These are phyloP conservation scores for Rhizopogon rudus DNA, from an alignment of 768 basidiomycete genomes.

Conservation along the genomic window DNA sequence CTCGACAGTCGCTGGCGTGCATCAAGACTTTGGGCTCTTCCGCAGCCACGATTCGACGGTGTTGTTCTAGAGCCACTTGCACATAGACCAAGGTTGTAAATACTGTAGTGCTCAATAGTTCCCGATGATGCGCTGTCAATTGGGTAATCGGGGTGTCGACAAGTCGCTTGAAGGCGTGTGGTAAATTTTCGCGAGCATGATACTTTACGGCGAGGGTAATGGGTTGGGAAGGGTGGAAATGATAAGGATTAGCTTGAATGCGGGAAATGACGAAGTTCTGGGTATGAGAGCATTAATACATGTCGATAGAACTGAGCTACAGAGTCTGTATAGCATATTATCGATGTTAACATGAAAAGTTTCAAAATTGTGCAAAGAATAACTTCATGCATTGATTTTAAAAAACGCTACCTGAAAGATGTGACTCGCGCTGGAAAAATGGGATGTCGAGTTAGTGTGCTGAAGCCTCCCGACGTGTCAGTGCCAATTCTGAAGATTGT, in stretches of 20 bases:
- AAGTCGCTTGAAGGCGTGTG: neutral
- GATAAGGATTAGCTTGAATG: no score
- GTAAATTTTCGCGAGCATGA: neutral
- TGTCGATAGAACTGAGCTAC: neutral
- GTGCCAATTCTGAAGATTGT: no score
- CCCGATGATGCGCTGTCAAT: neutral
- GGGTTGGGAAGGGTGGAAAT: neutral
- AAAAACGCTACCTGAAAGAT: neutral
- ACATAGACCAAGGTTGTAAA: neutral
- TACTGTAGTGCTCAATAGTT: neutral
- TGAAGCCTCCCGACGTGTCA: no score
- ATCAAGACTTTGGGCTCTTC: slow-evolving; percentile 1
- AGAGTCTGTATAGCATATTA: neutral
- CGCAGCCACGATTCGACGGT: slow-evolving; percentile 3
- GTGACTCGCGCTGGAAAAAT: neutral
- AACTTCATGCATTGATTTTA: neutral
- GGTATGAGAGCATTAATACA: neutral
- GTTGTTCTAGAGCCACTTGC: neutral
- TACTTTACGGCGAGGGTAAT: neutral
- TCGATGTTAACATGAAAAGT: neutral
- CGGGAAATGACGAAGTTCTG: no score
- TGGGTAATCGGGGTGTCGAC: neutral
- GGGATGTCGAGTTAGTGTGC: neutral
- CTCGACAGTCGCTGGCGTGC: slow-evolving; percentile 2
- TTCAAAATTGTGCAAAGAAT: neutral